A percentile compares a stretch with the other conserved stretches of the same genome.
Conservation (phyloP, 1,284 basidiomycete species). For the Sanghuangporus sanghuang region DNA sequence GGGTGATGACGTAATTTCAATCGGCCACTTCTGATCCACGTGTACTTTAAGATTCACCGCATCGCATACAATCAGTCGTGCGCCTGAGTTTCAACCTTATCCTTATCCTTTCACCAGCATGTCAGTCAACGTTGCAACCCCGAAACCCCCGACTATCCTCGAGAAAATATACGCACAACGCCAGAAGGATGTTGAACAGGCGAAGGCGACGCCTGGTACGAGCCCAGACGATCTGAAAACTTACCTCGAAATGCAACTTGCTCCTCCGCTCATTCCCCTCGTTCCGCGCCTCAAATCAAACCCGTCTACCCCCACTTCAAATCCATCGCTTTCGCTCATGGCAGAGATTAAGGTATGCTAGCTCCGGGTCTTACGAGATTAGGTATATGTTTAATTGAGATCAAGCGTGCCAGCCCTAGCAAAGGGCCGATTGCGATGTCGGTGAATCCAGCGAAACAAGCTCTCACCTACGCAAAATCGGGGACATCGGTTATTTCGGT, state of each 20-base stretch:
- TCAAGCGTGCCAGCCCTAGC: constrained; percentile 91
- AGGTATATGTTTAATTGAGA: constrained; percentile 36
- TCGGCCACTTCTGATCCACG: background rate
- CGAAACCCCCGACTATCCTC: constrained; percentile 69
- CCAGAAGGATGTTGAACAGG: constrained; percentile 48
- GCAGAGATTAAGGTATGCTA: constrained; percentile 42
- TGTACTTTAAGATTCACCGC: background rate
- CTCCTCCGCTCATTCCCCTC: constrained; percentile 76
- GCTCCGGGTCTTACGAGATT: background rate
- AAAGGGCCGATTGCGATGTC: constrained; percentile 82
- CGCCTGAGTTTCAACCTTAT: background rate
- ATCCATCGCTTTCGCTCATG: constrained; percentile 69
- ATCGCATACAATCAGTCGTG: background rate
- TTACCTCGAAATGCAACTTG: constrained; percentile 71
- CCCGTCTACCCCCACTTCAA: constrained; percentile 45
- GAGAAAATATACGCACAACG: constrained; percentile 66
- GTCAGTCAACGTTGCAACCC: background rate
- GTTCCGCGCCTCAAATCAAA: constrained; percentile 55
- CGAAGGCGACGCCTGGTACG: constrained; percentile 43
- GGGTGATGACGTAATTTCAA: background rate
- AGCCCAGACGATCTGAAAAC: constrained; percentile 36
- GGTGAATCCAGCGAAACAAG: constrained; percentile 80
- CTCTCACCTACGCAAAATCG: constrained; percentile 83
- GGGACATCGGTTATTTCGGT: constrained; percentile 94
- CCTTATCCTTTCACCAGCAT: background rate